Evolutionary conservation across 2,329 filamentous ascomycete species (phyloP).

Genomic region (Karstenula rhodostoma): DNA sequence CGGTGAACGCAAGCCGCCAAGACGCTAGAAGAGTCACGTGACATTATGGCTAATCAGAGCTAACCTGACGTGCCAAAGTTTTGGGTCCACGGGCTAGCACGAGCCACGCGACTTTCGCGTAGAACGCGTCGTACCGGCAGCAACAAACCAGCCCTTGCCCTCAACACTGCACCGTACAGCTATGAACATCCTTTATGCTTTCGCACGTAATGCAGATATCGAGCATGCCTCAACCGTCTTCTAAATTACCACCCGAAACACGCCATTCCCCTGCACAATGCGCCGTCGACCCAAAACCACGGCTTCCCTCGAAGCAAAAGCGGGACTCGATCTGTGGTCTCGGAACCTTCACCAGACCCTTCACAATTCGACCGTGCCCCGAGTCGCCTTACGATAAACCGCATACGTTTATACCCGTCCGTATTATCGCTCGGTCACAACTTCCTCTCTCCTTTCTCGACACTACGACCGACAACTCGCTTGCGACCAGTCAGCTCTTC

Average conservation of each 20-base stretch:
- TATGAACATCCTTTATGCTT: slow-evolving; percentile 40
- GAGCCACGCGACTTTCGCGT: slow-evolving; percentile 12
- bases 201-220: slow-evolving; percentile 40
- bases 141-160: neutral
- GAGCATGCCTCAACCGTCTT: slow-evolving; percentile 37
- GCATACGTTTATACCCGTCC: slow-evolving; percentile 43
- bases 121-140: slow-evolving; percentile 5
- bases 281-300: slow-evolving; percentile 32
- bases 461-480: slow-evolving; percentile 30
- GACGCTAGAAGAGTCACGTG: too few species aligned
- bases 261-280: slow-evolving; percentile 35
- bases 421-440: slow-evolving; percentile 45
- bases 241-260: slow-evolving; percentile 30
- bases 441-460: slow-evolving; percentile 51
- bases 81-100: slow-evolving; percentile 9
- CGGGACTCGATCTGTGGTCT: slow-evolving; percentile 41
- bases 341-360: slow-evolving; percentile 36
- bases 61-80: slow-evolving; percentile 7
- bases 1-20: too few species aligned
- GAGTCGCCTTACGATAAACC: slow-evolving; percentile 39
- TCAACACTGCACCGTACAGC: slow-evolving; percentile 5
- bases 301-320: slow-evolving; percentile 41
- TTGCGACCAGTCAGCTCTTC: slow-evolving; percentile 44
- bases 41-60: too few species aligned
- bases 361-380: slow-evolving; percentile 44